Conservation (phyloP, 176 grass and related monocot species). For the Elymus sibiricus region DNA sequence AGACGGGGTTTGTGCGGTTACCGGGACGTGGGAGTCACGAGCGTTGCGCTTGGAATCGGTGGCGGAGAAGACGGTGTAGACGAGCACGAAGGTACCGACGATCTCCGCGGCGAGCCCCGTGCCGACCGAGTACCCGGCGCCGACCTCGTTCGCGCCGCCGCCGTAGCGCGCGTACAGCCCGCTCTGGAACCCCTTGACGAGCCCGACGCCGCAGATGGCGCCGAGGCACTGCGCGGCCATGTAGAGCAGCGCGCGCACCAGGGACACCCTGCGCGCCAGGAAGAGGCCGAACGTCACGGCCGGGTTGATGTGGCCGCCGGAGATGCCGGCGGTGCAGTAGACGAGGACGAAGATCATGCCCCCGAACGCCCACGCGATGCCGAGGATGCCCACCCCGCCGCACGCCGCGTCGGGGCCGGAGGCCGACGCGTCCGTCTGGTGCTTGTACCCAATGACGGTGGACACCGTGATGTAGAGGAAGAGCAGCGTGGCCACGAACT, state of each 20-base stretch:
- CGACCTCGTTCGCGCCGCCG: conserved; percentile 72
- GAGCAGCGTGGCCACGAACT: conserved; percentile 64
- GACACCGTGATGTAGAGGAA: conserved; percentile 58
- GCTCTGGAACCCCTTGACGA: conserved; percentile 83
- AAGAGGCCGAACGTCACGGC: conserved; percentile 63
- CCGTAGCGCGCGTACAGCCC: conserved; percentile 42
- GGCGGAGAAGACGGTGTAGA: conserved; percentile 95
- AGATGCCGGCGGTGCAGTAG: conserved; percentile 97
- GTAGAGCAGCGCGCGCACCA: conserved; percentile 71
- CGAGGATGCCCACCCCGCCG: conserved; percentile 60
- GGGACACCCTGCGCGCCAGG: conserved; percentile 21
- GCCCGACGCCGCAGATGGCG: conserved; percentile 64
- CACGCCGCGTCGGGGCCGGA: conserved; percentile 31
- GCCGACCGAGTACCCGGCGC: conserved; percentile 54
- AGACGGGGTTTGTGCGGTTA: background rate
- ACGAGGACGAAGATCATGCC: conserved; percentile 89
- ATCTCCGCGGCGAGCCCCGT: conserved; percentile 81
- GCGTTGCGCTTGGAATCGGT: conserved; percentile 86
- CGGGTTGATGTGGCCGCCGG: conserved; percentile 87
- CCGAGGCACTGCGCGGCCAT: conserved; percentile 68
- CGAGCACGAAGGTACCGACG: conserved; percentile 82
- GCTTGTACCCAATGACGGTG: conserved; percentile 46
- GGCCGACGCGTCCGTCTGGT: conserved; percentile 18
- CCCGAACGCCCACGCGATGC: conserved; percentile 82
- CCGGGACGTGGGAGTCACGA: conserved; percentile 73